phyloP scores from a whole-genome alignment of 2,329 filamentous ascomycete genomes.

The Aspergillus ochraceus region DNA sequence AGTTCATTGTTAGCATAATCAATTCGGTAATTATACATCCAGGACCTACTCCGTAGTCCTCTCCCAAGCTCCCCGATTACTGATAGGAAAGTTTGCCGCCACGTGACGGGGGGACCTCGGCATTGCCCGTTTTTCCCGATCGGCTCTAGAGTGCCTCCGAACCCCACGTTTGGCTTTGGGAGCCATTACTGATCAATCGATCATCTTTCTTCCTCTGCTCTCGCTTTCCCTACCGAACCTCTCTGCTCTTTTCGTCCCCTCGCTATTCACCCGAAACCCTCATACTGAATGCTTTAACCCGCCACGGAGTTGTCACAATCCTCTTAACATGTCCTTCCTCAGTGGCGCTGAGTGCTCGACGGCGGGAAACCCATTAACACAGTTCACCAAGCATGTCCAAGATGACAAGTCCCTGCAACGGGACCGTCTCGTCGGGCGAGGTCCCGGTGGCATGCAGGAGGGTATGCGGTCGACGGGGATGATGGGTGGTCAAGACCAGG shows the following conservation, averaged over 20 bases:
- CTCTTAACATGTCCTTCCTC: slow-evolving; percentile 79
- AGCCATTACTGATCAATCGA: slow-evolving; percentile 10
- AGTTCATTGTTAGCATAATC: neutral
- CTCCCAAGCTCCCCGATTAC: too few relatives aligned
- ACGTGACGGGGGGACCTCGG: slow-evolving; percentile 29
- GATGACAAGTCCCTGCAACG: slow-evolving; percentile 94
- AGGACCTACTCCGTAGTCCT: too few relatives aligned
- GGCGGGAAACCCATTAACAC: slow-evolving; percentile 89
- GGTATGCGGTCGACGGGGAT: slow-evolving; percentile 73
- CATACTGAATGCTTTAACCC: neutral
- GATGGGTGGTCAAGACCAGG: slow-evolving; percentile 73
- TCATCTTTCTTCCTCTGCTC: slow-evolving; percentile 5
- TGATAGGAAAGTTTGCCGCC: neutral
- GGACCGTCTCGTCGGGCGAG: slow-evolving; percentile 78
- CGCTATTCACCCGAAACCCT: neutral
- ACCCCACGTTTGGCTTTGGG: slow-evolving; percentile 23
- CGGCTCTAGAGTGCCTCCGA: slow-evolving; percentile 20
- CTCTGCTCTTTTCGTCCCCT: neutral
- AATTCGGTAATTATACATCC: neutral
- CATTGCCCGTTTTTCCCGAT: slow-evolving; percentile 15
- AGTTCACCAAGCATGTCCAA: slow-evolving; percentile 96
- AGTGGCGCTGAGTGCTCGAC: slow-evolving; percentile 96
- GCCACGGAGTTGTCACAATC: neutral
- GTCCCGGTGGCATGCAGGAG: slow-evolving; percentile 68
- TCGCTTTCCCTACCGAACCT: slow-evolving; percentile 2